Evolutionary conservation across 192 early-diverging fungal species (phyloP).

Genomic region (Cetraspora pellucida): DNA sequence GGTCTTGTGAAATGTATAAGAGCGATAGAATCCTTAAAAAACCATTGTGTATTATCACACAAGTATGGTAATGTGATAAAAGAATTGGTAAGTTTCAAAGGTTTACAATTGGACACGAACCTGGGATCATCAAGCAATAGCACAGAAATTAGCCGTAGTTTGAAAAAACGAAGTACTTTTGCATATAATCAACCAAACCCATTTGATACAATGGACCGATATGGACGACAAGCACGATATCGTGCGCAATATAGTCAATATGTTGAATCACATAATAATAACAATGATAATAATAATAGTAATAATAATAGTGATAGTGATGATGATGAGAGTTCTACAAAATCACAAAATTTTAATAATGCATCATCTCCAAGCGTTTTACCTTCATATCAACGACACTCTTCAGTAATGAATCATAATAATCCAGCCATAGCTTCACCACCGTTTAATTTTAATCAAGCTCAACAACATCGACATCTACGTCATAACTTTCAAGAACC

Average conservation of each 20-base stretch:
- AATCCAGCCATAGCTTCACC: not conserved
- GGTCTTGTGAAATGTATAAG: conserved; percentile 23
- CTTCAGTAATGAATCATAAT: not conserved
- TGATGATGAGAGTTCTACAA: too few relatives aligned
- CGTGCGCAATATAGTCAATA: too few relatives aligned
- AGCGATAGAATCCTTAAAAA: conserved; percentile 19
- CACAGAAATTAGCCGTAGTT: too few relatives aligned
- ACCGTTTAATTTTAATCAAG: not conserved
- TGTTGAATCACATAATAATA: too few relatives aligned
- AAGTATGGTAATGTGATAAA: conserved; percentile 18
- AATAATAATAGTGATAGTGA: too few relatives aligned
- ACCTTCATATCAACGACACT: not conserved
- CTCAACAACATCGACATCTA: not conserved
- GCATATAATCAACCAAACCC: too few relatives aligned
- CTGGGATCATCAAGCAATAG: too few relatives aligned
- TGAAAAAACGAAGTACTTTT: too few relatives aligned
- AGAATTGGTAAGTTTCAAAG: conserved; percentile 22
- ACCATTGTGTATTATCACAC: not conserved
- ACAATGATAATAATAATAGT: too few relatives aligned
- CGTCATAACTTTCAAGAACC: conserved; percentile 1
- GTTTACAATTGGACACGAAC: not conserved
- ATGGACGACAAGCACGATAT: too few relatives aligned
- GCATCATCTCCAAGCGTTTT: not conserved
- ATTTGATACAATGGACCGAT: too few relatives aligned
- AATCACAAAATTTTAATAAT: too few relatives aligned